Base-by-base conservation (phyloP, 1,284 basidiomycete genomes). In the Trametes polyzona region DNA sequence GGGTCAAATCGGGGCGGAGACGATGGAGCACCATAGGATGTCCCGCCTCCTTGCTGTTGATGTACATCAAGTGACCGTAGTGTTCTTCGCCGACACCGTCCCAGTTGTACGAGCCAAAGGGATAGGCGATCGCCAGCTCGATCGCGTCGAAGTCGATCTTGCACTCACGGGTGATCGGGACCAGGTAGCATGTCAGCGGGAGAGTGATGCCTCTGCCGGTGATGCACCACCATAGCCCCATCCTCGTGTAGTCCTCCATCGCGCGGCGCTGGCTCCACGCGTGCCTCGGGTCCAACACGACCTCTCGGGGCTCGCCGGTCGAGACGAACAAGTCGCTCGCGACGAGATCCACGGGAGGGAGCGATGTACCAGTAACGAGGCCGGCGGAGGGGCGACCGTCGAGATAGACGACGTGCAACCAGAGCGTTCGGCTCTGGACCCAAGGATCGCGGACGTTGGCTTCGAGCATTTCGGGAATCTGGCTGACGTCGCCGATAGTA, bases 371-470 rank as follows among this genome's bases (percentile, higher is more conserved):
- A 16, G 87, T 84, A 12, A 92, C 73, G 17, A 92, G 72, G 3
- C 83, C 88, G 23, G 82, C 82, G 27, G 76, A 67, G 17, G 74
- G 70, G 29, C 67, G 64, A 11, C 78, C 83, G 58, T 84, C 78
- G 29, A 88, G 69, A 43, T 71, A 71, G 36, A 92, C 71, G 19
- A 78, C 73, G 66, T 92, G 89, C 44, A 88, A 67, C 77, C 84
- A 89, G 29, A 87, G 67, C 53, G 72, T 77, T 16, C 76, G 69
- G 6, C 79, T 78, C 21, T 80, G 73, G n/a, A 77, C 76, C 87
- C 88, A 92, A 14, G 89, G 87, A 69, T 85, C 82, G 40, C 75
- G 77, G 16, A 88, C 82, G 19, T 70, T 44, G 7, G 87, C 82
- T 21, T 78, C 72, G 74, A 91, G 77, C 57, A 80, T 78, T 32